Evolutionary conservation across 164 flowering plant species (phyloP).

Genomic region (Magnolia officinalis): DNA sequence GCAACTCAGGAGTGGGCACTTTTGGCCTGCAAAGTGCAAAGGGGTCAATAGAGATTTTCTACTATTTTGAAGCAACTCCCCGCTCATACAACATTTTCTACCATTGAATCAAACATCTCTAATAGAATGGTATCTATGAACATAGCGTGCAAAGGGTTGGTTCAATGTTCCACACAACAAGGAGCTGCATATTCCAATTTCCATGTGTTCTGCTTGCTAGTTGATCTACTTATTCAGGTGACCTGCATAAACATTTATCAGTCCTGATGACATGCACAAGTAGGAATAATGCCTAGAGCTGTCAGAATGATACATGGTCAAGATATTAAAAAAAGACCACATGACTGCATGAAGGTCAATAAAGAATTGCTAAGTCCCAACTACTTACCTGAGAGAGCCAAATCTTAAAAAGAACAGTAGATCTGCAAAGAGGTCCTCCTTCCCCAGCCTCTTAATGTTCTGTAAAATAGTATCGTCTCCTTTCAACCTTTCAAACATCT

Average conservation of each 20-base stretch:
- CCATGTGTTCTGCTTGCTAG: background rate
- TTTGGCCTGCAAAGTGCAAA: no score
- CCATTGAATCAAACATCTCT: background rate
- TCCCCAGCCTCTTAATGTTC: slow-evolving; percentile 71
- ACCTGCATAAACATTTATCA: background rate
- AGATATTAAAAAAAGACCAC: background rate
- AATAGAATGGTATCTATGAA: background rate
- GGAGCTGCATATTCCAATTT: no score
- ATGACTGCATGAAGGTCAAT: background rate
- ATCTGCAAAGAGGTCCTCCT: slow-evolving; percentile 82
- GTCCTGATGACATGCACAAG: background rate
- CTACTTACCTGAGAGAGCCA: slow-evolving; percentile 61
- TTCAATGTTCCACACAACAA: background rate
- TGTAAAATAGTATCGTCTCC: slow-evolving; percentile 45
- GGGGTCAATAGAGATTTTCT: no score
- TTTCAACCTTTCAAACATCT: slow-evolving; percentile 42
- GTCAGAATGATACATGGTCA: background rate
- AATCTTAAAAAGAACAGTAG: slow-evolving; percentile 58
- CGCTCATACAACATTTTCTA: no score
- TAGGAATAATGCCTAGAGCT: background rate
- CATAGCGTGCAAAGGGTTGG: background rate
- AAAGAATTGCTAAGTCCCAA: background rate
- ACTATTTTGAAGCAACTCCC: no score
- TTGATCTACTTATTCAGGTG: background rate
- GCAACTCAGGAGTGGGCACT: no score